A percentile compares a stretch with the other conserved stretches of the same genome.
phyloP scores from a whole-genome alignment of 2,329 filamentous ascomycete species.

The Cytospora piceae region DNA sequence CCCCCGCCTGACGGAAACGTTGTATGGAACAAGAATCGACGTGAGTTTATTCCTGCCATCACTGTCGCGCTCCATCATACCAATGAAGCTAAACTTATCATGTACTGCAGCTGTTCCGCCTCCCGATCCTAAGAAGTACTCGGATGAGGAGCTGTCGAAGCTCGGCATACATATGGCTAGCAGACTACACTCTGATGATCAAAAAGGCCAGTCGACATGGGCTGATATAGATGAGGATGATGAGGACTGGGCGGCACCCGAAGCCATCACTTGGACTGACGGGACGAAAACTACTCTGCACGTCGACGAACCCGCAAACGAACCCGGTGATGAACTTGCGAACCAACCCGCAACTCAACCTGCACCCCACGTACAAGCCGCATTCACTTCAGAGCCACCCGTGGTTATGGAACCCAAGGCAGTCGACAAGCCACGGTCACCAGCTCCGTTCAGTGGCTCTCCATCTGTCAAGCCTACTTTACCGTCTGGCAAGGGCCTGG shows the following conservation, averaged over 20 bases:
- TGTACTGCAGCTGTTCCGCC: slow-evolving; percentile 58
- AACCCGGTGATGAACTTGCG: background rate
- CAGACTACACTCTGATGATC: slow-evolving; percentile 75
- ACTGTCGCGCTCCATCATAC: background rate
- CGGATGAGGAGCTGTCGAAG: slow-evolving; percentile 84
- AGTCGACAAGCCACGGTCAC: slow-evolving; percentile 50
- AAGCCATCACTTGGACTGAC: slow-evolving; percentile 86
- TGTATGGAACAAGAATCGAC: slow-evolving; percentile 89
- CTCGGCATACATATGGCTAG: slow-evolving; percentile 86
- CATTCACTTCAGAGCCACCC: slow-evolving; percentile 9
- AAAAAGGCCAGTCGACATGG: slow-evolving; percentile 73
- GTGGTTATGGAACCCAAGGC: slow-evolving; percentile 36
- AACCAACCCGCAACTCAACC: background rate
- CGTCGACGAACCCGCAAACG: slow-evolving; percentile 52
- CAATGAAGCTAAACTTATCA: slow-evolving; percentile 29
- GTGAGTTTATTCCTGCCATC: slow-evolving; percentile 51
- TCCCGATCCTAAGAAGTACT: slow-evolving; percentile 78
- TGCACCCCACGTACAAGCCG: background rate
- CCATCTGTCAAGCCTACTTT: slow-evolving; percentile 51
- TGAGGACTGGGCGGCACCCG: slow-evolving; percentile 84
- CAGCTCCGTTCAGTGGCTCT: slow-evolving; percentile 38
- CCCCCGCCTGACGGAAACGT: slow-evolving; percentile 70
- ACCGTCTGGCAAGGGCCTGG: slow-evolving; percentile 61
- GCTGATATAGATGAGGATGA: slow-evolving; percentile 83
- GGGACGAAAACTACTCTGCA: slow-evolving; percentile 79